These are phyloP conservation scores for Cladosporium sp. DNA, from an alignment of 2,329 filamentous ascomycete genomes.

Conservation along the genomic window DNA sequence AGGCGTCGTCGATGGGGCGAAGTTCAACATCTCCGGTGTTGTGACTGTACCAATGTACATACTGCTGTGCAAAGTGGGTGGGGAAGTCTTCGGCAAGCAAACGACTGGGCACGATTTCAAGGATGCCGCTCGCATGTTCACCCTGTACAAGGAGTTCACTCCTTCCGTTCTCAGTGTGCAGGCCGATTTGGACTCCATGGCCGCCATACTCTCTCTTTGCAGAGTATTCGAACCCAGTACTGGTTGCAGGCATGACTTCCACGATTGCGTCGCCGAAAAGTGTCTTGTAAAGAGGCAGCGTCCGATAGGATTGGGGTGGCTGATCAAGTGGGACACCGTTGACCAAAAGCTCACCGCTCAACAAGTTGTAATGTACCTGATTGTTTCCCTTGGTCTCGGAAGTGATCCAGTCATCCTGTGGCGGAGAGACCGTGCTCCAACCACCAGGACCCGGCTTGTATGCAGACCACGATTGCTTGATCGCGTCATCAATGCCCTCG, in stretches of 20 bases:
- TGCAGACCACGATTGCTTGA: conserved; percentile 45
- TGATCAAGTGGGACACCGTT: conserved; percentile 52
- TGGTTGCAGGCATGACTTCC: conserved; percentile 52
- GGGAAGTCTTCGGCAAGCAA: conserved; percentile 53
- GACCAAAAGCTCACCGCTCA: conserved; percentile 52
- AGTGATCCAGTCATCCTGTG: conserved; percentile 29
- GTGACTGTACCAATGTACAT: conserved; percentile 62
- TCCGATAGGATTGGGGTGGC: conserved; percentile 54
- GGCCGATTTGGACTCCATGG: conserved; percentile 58
- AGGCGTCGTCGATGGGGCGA: conserved; percentile 35
- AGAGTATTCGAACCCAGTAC: conserved; percentile 56
- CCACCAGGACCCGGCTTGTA: conserved; percentile 23
- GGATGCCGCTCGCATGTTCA: conserved; percentile 22
- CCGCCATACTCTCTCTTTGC: conserved; percentile 40
- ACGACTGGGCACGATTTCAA: conserved; percentile 39
- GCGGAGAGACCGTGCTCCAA: conserved; percentile 16
- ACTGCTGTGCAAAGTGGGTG: conserved; percentile 49
- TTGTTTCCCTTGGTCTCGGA: conserved; percentile 30
- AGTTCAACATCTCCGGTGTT: conserved; percentile 52
- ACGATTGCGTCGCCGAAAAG: conserved; percentile 58
- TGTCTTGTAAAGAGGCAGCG: conserved; percentile 45
- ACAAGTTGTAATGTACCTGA: conserved; percentile 47
- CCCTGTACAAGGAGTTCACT: conserved; percentile 48
- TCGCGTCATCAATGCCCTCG: conserved; percentile 23
- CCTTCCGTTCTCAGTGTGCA: conserved; percentile 29